phyloP scores from a whole-genome alignment of 1,284 basidiomycete genomes.

The Ceratobasidium sp. region DNA sequence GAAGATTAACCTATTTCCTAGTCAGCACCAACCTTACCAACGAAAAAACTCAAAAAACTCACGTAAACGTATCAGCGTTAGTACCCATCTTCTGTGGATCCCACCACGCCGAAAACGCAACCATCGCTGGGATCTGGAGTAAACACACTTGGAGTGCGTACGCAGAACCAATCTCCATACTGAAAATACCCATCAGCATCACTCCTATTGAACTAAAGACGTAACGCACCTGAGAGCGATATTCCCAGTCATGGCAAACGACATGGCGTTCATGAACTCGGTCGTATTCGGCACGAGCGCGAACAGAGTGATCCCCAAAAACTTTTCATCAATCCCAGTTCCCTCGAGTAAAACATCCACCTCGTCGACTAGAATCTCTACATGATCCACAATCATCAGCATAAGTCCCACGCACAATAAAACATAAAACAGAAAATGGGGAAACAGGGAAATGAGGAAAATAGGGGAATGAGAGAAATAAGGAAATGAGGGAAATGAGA shows the following conservation, averaged over 20 bases:
- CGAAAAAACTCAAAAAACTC: slow-evolving; percentile 51
- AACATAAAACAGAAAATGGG: no score
- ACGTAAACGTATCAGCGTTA: slow-evolving; percentile 91
- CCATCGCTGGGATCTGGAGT: slow-evolving; percentile 98
- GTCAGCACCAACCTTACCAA: not conserved
- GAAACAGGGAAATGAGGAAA: no score
- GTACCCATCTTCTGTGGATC: slow-evolving; percentile 85
- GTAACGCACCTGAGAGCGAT: slow-evolving; percentile 88
- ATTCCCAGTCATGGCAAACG: slow-evolving; percentile 98
- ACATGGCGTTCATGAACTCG: slow-evolving; percentile 99
- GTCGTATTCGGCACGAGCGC: slow-evolving; percentile 99
- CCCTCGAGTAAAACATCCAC: slow-evolving; percentile 95
- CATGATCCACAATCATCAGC: not conserved
- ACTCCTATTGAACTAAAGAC: not conserved
- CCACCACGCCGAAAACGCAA: slow-evolving; percentile 97
- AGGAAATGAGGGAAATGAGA: no score
- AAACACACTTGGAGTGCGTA: slow-evolving; percentile 98
- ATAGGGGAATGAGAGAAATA: no score
- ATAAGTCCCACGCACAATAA: not conserved
- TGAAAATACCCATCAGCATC: slow-evolving; percentile 55
- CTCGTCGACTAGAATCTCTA: slow-evolving; percentile 93
- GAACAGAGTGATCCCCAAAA: slow-evolving; percentile 96
- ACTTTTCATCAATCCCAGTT: slow-evolving; percentile 97
- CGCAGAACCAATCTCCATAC: slow-evolving; percentile 99
- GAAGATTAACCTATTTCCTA: slow-evolving; percentile 86